phyloP scores from a whole-genome alignment of 371 early-diverging fungal genomes.

The Thermomucor indicae-seudaticae region DNA sequence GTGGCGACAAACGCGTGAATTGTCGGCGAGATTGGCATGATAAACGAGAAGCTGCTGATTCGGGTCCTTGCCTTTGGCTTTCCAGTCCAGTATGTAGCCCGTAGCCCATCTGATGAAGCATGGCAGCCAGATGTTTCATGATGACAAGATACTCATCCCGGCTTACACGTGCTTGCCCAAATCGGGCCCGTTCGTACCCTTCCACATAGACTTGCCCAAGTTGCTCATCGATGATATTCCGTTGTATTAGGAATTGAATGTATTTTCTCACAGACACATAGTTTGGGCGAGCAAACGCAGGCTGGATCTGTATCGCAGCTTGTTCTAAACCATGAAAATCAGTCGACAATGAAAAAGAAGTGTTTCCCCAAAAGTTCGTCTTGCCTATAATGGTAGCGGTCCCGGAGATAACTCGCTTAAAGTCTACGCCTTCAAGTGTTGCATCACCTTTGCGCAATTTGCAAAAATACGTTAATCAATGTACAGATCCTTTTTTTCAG shows the following conservation, averaged over 20 bases:
- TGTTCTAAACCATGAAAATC: too few species aligned
- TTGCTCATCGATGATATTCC: slow-evolving; percentile 37
- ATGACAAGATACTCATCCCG: slow-evolving; percentile 37
- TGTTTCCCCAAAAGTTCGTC: too few species aligned
- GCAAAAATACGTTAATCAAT: too few species aligned
- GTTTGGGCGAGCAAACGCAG: slow-evolving; percentile 39
- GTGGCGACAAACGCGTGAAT: too few species aligned
- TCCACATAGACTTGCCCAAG: slow-evolving; percentile 49
- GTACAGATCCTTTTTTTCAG: too few species aligned
- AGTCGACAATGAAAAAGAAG: background rate
- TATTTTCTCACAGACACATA: slow-evolving; percentile 55
- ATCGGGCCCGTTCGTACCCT: slow-evolving; percentile 58
- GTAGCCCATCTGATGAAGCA: slow-evolving; percentile 43
- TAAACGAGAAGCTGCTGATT: too few species aligned
- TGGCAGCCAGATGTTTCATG: slow-evolving; percentile 44
- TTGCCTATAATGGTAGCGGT: slow-evolving; percentile 64
- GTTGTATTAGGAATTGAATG: slow-evolving; percentile 50
- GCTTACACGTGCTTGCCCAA: slow-evolving; percentile 31
- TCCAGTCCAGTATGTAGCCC: too few species aligned
- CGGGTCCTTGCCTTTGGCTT: too few species aligned
- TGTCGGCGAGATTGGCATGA: too few species aligned
- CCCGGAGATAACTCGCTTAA: slow-evolving; percentile 59
- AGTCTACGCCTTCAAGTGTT: slow-evolving; percentile 52
- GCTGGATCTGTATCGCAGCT: slow-evolving; percentile 43
- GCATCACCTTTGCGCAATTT: too few species aligned